Conservation (phyloP, 305 asterid genomes). For the Solanum hybrid region DNA sequence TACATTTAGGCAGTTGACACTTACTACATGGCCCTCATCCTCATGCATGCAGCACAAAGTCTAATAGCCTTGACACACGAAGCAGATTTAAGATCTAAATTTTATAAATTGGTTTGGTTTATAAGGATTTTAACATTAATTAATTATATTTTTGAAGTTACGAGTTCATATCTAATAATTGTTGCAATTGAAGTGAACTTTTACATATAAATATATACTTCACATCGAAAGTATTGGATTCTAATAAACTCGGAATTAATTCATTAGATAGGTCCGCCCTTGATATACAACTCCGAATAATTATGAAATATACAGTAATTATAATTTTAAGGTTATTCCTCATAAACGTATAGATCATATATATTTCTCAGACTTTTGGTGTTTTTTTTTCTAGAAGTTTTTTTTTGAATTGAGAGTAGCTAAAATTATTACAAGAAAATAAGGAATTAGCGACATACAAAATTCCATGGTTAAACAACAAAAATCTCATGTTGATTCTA, state of each 20-base stretch:
- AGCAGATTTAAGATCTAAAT: too few relatives aligned
- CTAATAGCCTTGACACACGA: not conserved
- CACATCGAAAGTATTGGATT: accelerated
- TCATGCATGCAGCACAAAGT: not conserved
- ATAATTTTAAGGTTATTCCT: not conserved
- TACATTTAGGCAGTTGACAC: not conserved
- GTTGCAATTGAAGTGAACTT: not conserved
- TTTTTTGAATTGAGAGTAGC: not conserved
- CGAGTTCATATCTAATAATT: not conserved
- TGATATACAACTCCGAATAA: not conserved
- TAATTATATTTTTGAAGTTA: not conserved
- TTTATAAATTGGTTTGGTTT: not conserved
- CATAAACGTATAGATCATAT: not conserved
- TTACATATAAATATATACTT: not conserved
- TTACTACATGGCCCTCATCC: not conserved
- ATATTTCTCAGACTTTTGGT: not conserved
- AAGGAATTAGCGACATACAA: too few relatives aligned
- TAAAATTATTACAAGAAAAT: not conserved
- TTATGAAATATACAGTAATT: not conserved
- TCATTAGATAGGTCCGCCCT: not conserved
- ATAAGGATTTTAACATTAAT: not conserved
- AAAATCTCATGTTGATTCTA: too few relatives aligned
- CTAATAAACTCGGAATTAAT: accelerated
- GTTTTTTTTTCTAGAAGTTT: not conserved
- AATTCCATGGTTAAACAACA: too few relatives aligned